Evolutionary conservation across 2,329 filamentous ascomycete species (phyloP), one percentile per base, ranked within the genome.

Genomic region (Cordyceps javanica): DNA sequence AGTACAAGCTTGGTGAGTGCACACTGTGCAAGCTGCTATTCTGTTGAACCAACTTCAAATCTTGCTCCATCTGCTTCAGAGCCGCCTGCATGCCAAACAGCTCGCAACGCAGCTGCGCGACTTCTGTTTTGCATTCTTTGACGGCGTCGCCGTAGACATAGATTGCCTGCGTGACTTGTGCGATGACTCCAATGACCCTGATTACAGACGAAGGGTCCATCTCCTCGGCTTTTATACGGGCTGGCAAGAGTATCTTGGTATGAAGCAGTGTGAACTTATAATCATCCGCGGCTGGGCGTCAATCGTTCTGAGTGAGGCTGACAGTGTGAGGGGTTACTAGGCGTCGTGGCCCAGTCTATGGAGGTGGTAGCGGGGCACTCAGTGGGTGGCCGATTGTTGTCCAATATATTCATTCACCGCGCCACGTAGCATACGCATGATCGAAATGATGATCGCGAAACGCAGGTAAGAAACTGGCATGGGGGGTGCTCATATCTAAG

Each of bases 131-230:
- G 42, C 42, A 59, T 13, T 42, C 57, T 26, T n/a, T 21, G 26
- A 55, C 34, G 45, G 30, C 57, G 14, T 55, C 34, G 25, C 50
- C 50, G 21, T 59, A 59, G 14, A 13, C 13, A 14, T 55, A 38
- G 14, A 59, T 55, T 7, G 49, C 30, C 42, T 59, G 19, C 19
- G 45, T 45, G 26, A 55, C 38, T 34, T 59, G 41, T 2, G 42
- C 42, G 41, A 53, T 34, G 42, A 59, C 50, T n/a, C 23, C 50
- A 45, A 59, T 55, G 13, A 59, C 42, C 14, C 57, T 36, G 11
- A 55, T 39, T 21, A 59, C 38, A 13, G 49, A 54, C 14, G 57
- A 42, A 3, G 50, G 57, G n/a, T 59, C 57, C 57, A 59, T 59
- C 23, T 30, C 25, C 7, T 25, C 2, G 25, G 25, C 8, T 38